A percentile compares a stretch with the other conserved stretches of the same genome.
Evolutionary conservation across 306 rosid species (phyloP).

Genomic region (Begonia peltatifolia): DNA sequence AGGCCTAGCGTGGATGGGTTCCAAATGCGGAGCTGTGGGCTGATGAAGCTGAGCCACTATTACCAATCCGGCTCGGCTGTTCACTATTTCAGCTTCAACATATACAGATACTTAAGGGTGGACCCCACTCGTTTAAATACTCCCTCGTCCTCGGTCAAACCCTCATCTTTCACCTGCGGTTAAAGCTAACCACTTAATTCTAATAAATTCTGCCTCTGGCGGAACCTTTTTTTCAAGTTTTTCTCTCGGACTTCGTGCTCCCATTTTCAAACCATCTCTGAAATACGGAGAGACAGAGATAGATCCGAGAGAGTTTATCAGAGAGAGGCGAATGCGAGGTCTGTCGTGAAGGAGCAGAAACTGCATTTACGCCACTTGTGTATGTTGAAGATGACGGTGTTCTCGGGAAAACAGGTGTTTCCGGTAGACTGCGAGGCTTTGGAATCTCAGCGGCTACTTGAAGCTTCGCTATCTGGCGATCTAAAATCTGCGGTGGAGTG

Average conservation of each 20-base stretch:
- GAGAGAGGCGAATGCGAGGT: conserved; percentile 14
- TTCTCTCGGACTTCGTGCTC: conserved; percentile 23
- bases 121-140: conserved; percentile 7
- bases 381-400: conserved; percentile 50
- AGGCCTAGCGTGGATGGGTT: no score
- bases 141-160: conserved; percentile 5
- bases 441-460: conserved; percentile 68
- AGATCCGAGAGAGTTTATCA: neutral
- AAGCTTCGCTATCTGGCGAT: conserved; percentile 69
- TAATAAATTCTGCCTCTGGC: conserved; percentile 35
- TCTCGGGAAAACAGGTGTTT: conserved; percentile 64
- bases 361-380: conserved; percentile 3
- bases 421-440: conserved; percentile 73
- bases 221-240: conserved; percentile 56
- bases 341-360: conserved; percentile 7
- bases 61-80: neutral
- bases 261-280: neutral
- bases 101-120: neutral
- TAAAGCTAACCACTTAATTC: conserved; percentile 9
- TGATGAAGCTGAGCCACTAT: neutral
- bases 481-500: conserved; percentile 43
- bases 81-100: neutral
- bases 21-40: neutral
- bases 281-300: conserved; percentile 3
- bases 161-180: neutral